Percentiles rank a stretch among this genome's conserved stretches.
Evolutionary conservation across 805 yeast genomes (phyloP).

Genomic region (Millerozyma miso): DNA sequence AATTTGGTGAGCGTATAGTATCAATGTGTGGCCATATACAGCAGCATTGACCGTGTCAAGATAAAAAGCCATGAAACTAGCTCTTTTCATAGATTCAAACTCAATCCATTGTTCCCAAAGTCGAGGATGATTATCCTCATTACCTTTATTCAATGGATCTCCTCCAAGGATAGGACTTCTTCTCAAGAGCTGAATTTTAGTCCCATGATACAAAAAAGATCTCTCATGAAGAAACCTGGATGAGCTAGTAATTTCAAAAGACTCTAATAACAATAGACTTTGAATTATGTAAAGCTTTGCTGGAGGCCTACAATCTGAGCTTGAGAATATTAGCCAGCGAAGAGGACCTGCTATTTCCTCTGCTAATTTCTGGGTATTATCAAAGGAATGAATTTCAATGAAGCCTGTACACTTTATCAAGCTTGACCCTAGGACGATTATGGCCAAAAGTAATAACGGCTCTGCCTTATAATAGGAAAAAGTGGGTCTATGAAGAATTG

Average conservation of each 20-base stretch:
- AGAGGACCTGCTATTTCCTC: constrained; percentile 51
- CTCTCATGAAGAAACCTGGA: constrained; percentile 68
- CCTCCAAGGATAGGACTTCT: constrained; percentile 34
- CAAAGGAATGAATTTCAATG: constrained; percentile 9
- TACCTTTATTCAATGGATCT: constrained; percentile 29
- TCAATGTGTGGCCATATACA: constrained; percentile 26
- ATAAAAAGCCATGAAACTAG: constrained; percentile 30
- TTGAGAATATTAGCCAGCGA: constrained; percentile 64
- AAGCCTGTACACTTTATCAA: constrained; percentile 25
- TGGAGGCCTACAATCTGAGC: constrained; percentile 68
- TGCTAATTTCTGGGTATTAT: constrained; percentile 32
- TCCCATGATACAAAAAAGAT: constrained; percentile 81
- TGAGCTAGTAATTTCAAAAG: constrained; percentile 66
- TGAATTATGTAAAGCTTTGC: constrained; percentile 72
- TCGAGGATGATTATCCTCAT: constrained; percentile 19
- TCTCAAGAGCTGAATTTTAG: constrained; percentile 33
- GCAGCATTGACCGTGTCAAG: constrained; percentile 34
- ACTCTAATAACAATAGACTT: constrained; percentile 61
- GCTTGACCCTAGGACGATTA: constrained; percentile 55
- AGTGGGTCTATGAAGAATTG: constrained; percentile 57
- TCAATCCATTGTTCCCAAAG: constrained; percentile 35
- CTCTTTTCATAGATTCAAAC: constrained; percentile 31
- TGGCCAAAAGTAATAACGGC: constrained; percentile 46
- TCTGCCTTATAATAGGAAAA: constrained; percentile 46
- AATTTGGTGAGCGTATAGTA: constrained; percentile 24